Percentiles rank a stretch among this genome's conserved stretches.
These are phyloP conservation scores for Ganoderma lucidum DNA, from an alignment of 1,284 basidiomycete genomes.

Conservation along the genomic window DNA sequence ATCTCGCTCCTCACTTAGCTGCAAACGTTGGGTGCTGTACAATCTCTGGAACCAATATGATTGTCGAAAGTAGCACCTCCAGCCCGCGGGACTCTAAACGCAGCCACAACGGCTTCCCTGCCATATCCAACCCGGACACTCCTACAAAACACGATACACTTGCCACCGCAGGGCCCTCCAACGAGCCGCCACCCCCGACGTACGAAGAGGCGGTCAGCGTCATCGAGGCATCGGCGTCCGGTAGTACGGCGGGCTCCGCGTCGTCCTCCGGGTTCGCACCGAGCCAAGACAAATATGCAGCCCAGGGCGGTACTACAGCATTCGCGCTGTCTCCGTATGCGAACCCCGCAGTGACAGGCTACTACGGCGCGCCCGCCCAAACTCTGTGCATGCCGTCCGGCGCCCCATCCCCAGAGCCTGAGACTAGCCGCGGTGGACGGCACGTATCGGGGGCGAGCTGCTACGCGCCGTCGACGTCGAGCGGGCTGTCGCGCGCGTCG, in stretches of 20 bases:
- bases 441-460: not conserved
- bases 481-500: not conserved
- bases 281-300: not conserved
- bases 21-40: not conserved
- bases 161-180: not conserved
- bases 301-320: not conserved
- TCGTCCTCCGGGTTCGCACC: not conserved
- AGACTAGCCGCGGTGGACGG: not conserved
- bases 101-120: not conserved
- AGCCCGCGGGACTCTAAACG: not conserved
- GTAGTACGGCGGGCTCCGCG: not conserved
- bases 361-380: slow-evolving; percentile 1
- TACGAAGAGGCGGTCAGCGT: slow-evolving; percentile 4
- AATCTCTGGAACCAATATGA: not conserved
- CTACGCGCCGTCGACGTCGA: slow-evolving; percentile 4
- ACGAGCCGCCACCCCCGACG: slow-evolving; percentile 4
- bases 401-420: not conserved
- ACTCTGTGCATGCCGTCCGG: too few relatives aligned
- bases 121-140: not conserved
- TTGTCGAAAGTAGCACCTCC: not conserved
- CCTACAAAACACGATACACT: too few relatives aligned
- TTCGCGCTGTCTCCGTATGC: not conserved
- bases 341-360: not conserved
- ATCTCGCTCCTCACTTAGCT: not conserved
- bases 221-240: not conserved